Percentiles rank a stretch among this genome's conserved stretches.
phyloP scores from a whole-genome alignment of 2,329 filamentous ascomycete genomes.

The Phaeoacremonium minimum region DNA sequence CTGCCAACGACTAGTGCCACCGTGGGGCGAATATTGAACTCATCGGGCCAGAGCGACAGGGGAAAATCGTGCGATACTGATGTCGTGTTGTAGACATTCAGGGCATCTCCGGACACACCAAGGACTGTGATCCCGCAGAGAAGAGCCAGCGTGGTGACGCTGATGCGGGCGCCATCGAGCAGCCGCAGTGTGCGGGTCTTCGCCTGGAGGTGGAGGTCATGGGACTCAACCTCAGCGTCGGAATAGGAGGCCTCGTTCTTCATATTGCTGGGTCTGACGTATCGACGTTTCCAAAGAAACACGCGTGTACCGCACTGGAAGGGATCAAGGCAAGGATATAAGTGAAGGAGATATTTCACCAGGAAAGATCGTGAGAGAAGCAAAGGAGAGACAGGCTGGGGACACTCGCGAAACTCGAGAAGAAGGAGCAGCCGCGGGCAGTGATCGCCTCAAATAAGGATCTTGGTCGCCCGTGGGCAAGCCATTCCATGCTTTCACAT shows the following conservation, averaged over 20 bases:
- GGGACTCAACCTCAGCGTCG: constrained; percentile 44
- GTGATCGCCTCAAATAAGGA: too few species aligned
- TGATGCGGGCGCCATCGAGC: constrained; percentile 39
- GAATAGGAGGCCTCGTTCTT: constrained; percentile 27
- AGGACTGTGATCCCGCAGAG: constrained; percentile 47
- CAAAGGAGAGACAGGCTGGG: constrained; percentile 1
- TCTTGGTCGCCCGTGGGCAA: too few species aligned
- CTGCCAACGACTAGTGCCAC: constrained; percentile 50
- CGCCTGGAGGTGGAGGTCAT: constrained; percentile 29
- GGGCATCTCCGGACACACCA: constrained; percentile 48
- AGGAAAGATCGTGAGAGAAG: constrained; percentile 1
- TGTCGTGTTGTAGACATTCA: constrained; percentile 52
- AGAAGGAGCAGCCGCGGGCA: too few species aligned
- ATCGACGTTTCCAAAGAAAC: too few species aligned
- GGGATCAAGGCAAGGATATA: too few species aligned
- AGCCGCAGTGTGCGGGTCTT: constrained; percentile 32
- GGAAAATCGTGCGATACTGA: constrained; percentile 39
- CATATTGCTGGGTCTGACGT: constrained; percentile 1
- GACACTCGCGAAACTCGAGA: too few species aligned
- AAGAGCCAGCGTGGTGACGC: constrained; percentile 44
- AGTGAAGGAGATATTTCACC: too few species aligned
- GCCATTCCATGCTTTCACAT: too few species aligned
- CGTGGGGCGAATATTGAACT: constrained; percentile 53
- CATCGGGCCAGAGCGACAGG: constrained; percentile 53
- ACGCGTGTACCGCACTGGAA: too few species aligned